Conservation (phyloP, 768 basidiomycete genomes). For the Kwoniella europaea region DNA sequence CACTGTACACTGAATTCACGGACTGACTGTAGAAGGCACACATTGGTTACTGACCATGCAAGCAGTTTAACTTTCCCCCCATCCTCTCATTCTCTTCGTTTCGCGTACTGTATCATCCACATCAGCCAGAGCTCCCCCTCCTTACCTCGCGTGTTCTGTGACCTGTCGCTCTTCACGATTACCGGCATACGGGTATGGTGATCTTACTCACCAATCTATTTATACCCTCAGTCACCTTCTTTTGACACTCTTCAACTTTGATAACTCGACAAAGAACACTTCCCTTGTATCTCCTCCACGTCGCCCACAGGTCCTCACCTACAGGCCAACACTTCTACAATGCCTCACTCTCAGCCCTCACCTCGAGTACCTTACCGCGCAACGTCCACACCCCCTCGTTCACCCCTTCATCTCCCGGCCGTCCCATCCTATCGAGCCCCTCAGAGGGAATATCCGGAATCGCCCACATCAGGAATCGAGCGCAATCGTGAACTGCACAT, state of each 20-base stretch:
- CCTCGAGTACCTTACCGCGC: conserved; percentile 25
- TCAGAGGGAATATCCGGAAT: conserved; percentile 30
- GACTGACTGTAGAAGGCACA: not conserved
- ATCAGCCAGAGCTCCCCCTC: too few species aligned
- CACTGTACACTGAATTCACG: not conserved
- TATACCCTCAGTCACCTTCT: not conserved
- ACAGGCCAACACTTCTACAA: not conserved
- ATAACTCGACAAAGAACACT: too few species aligned
- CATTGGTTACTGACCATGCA: not conserved
- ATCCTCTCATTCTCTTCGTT: not conserved
- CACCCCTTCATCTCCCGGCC: conserved; percentile 4
- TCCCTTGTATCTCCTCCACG: too few species aligned
- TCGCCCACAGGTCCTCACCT: too few species aligned
- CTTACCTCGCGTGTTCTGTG: too few species aligned
- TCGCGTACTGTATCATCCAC: not conserved
- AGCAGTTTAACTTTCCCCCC: not conserved
- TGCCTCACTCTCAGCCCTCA: conserved; percentile 14
- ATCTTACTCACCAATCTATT: not conserved
- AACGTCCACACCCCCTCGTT: conserved; percentile 20
- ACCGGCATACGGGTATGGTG: not conserved
- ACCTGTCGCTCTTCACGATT: not conserved
- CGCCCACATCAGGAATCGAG: conserved; percentile 17
- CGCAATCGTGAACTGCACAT: not conserved
- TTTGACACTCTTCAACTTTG: too few species aligned
- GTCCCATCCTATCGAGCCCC: not conserved